Evolutionary conservation across 257 asterid genomes (phyloP).

Genomic region (Dorcoceras hygrometricum): DNA sequence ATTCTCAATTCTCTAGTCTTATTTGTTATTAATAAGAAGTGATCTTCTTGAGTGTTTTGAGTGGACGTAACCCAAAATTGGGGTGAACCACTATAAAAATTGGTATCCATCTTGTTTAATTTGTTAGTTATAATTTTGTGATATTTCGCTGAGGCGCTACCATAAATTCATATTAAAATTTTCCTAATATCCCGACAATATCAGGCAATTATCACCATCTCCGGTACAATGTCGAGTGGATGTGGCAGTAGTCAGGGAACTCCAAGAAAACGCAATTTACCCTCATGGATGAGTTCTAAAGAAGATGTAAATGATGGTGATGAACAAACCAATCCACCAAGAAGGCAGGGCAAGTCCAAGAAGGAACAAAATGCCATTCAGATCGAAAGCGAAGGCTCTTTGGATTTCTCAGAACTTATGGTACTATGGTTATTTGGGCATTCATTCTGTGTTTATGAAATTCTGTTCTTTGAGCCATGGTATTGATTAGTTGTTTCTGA

Average conservation of each 20-base stretch:
- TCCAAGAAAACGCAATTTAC: constrained; percentile 65
- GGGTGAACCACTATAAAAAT: too few species aligned
- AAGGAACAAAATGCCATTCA: constrained; percentile 27
- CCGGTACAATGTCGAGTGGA: constrained; percentile 29
- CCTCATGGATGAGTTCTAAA: constrained; percentile 85
- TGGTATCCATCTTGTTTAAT: too few species aligned
- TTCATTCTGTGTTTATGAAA: neutral
- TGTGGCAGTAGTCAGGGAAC: constrained; percentile 10
- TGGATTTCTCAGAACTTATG: constrained; percentile 61
- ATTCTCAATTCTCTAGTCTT: too few species aligned
- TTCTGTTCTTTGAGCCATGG: constrained; percentile 4
- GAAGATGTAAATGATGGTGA: constrained; percentile 36
- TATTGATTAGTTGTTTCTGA: neutral
- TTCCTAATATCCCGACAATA: too few species aligned
- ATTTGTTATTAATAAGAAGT: too few species aligned
- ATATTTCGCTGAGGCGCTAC: too few species aligned
- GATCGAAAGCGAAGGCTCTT: constrained; percentile 20
- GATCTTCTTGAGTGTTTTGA: too few species aligned
- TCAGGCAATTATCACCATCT: constrained; percentile 28
- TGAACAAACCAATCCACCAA: constrained; percentile 33
- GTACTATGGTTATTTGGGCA: constrained; percentile 29
- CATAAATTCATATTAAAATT: too few species aligned
- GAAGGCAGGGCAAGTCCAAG: constrained; percentile 23
- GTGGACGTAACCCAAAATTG: too few species aligned
- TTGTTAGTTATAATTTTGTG: too few species aligned